Evolutionary conservation across 1,284 basidiomycete species (phyloP), one percentile per base, ranked within the genome.

Genomic region (Trichosporon sp.): DNA sequence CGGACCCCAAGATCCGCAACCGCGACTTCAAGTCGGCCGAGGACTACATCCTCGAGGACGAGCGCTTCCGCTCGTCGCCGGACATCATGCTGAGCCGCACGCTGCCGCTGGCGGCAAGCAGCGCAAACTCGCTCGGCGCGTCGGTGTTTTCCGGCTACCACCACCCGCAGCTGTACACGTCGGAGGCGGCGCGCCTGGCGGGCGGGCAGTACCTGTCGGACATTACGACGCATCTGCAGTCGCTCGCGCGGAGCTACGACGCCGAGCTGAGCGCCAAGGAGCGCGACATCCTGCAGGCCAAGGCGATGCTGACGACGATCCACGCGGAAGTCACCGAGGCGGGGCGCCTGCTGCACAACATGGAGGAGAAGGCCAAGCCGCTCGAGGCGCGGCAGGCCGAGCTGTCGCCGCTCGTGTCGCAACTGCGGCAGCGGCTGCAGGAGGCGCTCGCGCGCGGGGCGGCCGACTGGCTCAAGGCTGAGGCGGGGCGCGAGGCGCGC

Each of bases 1-100:
- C 95, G 1, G 93, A 99, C 80, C 94, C 97, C 6, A 98, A 98
- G 84, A 90, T 99, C 73, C 87, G 90, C 70, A 99, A 99, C 81
- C 88, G 91, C 71, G 97, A 99, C 78, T 93, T 94, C 70, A 98
- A 98, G 86, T 95, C 91, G 72, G 93, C 97, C 9, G 97, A 99
- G 83, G 97, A 99, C 81, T 99, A 99, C 79, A 99, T 99, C 73
- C 87, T 99, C 44, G 97, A 99, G 80, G 97, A 99, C 80, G 97
- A 98, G 81, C 90, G 95, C 44, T 98, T 98, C 86, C 88, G 96
- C 34, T 92, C 92, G 0, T 96, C 93, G 7, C 94, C 95, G 2
- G 68, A 72, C 42, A 66, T 71, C 27, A 67, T 72, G 69, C 66
- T 70, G 32, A 32, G 65, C 0, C 67, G 71, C 2, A 65, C 71